Conservation (phyloP, 768 basidiomycete genomes). For the Boletus reticuloceps region DNA sequence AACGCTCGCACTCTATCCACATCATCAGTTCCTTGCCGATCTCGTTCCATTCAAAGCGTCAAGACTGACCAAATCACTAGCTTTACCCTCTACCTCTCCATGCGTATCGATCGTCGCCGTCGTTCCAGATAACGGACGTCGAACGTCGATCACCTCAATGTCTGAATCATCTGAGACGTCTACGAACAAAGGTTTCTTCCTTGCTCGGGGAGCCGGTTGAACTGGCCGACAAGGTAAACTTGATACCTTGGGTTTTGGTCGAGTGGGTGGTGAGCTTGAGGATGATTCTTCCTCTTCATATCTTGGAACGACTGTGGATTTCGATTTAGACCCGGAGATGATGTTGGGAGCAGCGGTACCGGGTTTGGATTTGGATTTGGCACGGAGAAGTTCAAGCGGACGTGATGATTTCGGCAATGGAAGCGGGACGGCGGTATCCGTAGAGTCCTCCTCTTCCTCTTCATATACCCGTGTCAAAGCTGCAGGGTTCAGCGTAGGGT, state of each 20-base stretch:
- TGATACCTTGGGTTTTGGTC: not conserved
- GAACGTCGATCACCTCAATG: conserved; percentile 16
- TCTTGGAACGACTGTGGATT: not conserved
- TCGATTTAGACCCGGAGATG: not conserved
- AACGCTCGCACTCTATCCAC: conserved; percentile 4
- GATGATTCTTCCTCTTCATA: conserved; percentile 15
- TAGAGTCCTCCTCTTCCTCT: conserved; percentile 9
- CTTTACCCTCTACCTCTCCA: not conserved
- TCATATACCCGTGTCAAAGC: conserved; percentile 1
- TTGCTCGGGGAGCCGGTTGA: not conserved
- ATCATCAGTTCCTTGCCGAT: not conserved
- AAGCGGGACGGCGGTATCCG: not conserved
- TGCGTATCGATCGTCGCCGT: not conserved
- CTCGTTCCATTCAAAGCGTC: not conserved
- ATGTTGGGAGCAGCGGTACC: not conserved
- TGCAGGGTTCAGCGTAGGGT: not conserved
- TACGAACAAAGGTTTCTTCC: conserved; percentile 18
- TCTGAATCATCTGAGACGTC: conserved; percentile 27
- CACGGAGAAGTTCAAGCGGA: conserved; percentile 28
- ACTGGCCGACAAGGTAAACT: not conserved
- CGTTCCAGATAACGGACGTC: not conserved
- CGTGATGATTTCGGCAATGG: conserved; percentile 17
- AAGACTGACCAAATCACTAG: conserved; percentile 9
- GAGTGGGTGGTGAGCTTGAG: not conserved
- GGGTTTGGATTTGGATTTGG: conserved; percentile 8